Evolutionary conservation across 768 basidiomycete species (phyloP), one percentile per base, ranked within the genome.

Genomic region (Rhizopogon roseolus): DNA sequence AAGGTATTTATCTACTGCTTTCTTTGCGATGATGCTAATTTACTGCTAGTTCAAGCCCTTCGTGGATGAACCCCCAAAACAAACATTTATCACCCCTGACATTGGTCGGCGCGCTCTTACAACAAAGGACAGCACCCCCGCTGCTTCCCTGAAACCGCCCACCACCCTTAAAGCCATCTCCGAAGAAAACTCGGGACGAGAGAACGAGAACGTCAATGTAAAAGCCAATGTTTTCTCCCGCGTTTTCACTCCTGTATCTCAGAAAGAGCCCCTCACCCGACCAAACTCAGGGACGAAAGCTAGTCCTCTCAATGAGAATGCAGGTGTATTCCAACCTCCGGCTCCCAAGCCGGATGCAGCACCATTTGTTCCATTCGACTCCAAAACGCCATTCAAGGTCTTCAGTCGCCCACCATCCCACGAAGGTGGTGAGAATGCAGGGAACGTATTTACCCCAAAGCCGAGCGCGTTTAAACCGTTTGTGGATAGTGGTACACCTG

Each of bases 361-460:
- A 37, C 75, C 75, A 74, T 75, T 76, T 51, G 64, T 66, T 27
- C 72, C 77, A 3, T 73, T 76, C 6, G 75, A 78, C 46, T 58
- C 70, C 6, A 65, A 73, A 50, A 64, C 71, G 13, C 74, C 76
- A 10, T 74, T 75, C 62, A 86, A 71, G 57, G 88, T 91, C 17
- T 91, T 91, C 67, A 87, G 82, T 54, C 80, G 85, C 14, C 88
- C 77, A n/a, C 69, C 84, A 0, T 57, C 55, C 36, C 65, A 64
- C 43, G 74, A 76, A 40, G 73, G 77, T 43, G 64, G 67, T 25
- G 77, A 79, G 54, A 74, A 67, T 56, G 54, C 55, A 16, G 69
- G 65, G 45, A 62, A 34, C 25, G 66, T 69, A 9, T 77, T 77
- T 54, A 76, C 79, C 17, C 77, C 79, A 25, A 81, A 82, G 57